These are phyloP conservation scores for Mucor lusitanicus DNA, from an alignment of 371 early-diverging fungal species.

Conservation along the genomic window DNA sequence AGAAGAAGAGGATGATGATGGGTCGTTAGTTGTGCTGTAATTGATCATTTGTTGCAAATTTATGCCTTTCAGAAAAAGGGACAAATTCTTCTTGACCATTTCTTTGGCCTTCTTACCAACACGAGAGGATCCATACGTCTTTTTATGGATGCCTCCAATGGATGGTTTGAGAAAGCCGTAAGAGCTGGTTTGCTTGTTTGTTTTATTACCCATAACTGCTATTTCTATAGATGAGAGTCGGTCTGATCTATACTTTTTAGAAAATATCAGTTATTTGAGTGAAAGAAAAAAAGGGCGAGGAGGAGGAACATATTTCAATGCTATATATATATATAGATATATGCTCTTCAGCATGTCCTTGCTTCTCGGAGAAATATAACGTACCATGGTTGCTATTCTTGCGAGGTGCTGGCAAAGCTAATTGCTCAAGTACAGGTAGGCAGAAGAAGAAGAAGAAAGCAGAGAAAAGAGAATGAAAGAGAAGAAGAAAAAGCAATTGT, in stretches of 20 bases:
- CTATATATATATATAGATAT: background rate
- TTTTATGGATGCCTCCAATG: constrained; percentile 18
- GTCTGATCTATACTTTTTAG: background rate
- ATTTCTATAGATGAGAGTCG: constrained; percentile 4
- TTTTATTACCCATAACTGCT: constrained; percentile 24
- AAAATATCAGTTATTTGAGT: background rate
- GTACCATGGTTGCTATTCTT: constrained; percentile 7
- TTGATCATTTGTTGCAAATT: constrained; percentile 9
- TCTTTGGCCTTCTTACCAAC: constrained; percentile 22
- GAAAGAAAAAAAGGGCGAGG: background rate
- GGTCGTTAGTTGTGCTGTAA: constrained; percentile 8
- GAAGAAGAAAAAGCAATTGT: background rate
- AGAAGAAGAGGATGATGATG: background rate
- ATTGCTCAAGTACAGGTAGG: background rate
- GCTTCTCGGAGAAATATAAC: constrained; percentile 16
- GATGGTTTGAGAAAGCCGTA: constrained; percentile 9
- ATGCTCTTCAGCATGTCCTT: background rate
- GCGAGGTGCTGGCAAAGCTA: background rate
- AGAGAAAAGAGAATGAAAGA: background rate
- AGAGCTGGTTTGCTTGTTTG: constrained; percentile 9
- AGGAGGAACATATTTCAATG: background rate
- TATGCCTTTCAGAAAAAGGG: constrained; percentile 20
- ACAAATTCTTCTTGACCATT: constrained; percentile 15
- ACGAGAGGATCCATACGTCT: constrained; percentile 12
- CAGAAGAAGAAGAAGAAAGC: background rate